Base-by-base conservation (phyloP, 129 eudicot genomes). In the Tagetes erecta region DNA sequence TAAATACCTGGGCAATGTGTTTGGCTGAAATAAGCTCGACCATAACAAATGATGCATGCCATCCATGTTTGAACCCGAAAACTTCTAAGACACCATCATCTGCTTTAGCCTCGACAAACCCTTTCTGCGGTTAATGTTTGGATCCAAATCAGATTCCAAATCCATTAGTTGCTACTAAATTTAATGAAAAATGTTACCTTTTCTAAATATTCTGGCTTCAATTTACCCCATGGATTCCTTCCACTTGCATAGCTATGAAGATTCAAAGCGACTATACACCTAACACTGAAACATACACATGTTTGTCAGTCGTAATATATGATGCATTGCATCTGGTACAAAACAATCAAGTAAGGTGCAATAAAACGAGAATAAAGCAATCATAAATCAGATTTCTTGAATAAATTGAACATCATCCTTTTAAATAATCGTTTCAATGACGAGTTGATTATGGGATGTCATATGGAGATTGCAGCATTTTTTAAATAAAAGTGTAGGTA, bases 21-120 rank as follows among this genome's bases (percentile, higher is more conserved):
- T 91, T 95, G 67, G 99, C 99, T 52, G 92, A 83, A 53, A 95
- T 91, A 9, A 95, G 90, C 57, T 95, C 99, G 20, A 63, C 97
- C 97, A 95, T 91, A 64, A 95, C 99, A 80, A 95, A 88, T 13
- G 99, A 95, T 70, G 99, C 99, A 81, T 95, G 99, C 99, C 99
- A 95, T 80, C 99, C 99, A 49, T 95, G 99, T 83, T 95, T 95
- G 59, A 95, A 78, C 78, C 99, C 99, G 40, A 95, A 95, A 52
- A 95, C 68, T 87, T 95, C 99, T 52, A 95, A 44, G 38, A 83
- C 74, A 62, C 99, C 99, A 72, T 95, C 99, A 73, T 95, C 97
- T 35, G 85, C 90, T 55, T 88, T 87, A 49, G 99, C 96, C 80
- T 88, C 91, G 57, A 95, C 97, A 79, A 95, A 95, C 55, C 99